These are phyloP conservation scores for Pyricularia grisea DNA, from an alignment of 2,329 filamentous ascomycete species.

Conservation along the genomic window DNA sequence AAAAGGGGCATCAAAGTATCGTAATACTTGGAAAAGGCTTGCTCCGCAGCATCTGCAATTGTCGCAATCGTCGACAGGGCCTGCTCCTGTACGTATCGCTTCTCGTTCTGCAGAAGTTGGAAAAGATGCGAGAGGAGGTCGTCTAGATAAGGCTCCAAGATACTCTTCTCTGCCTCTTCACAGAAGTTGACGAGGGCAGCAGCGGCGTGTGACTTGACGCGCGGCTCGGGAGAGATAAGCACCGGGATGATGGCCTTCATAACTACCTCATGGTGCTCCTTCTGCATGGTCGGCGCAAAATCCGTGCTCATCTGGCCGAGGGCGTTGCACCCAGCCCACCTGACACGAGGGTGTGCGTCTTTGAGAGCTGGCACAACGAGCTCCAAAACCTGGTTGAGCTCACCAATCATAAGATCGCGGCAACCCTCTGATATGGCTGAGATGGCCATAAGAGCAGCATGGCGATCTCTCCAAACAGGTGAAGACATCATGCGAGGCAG, in stretches of 20 bases:
- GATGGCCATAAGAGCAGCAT: constrained; percentile 96
- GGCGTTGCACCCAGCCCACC: constrained; percentile 96
- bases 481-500: constrained; percentile 96
- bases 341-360: constrained; percentile 85
- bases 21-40: constrained; percentile 92
- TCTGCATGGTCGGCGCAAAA: constrained; percentile 96
- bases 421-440: constrained; percentile 98
- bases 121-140: constrained; percentile 78
- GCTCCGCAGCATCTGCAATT: constrained; percentile 95
- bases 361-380: constrained; percentile 87
- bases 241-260: constrained; percentile 89
- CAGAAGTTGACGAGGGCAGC: constrained; percentile 99
- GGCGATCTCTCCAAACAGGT: constrained; percentile 85
- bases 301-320: constrained; percentile 99
- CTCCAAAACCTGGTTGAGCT: constrained; percentile 87
- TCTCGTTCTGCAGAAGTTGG: constrained; percentile 78
- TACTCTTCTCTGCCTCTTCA: constrained; percentile 89
- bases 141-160: constrained; percentile 88
- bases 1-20: constrained; percentile 91
- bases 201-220: constrained; percentile 93
- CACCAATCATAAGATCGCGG: constrained; percentile 88
- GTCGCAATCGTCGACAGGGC: constrained; percentile 96
- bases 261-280: constrained; percentile 82
- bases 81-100: constrained; percentile 96
- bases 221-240: constrained; percentile 77